Base-by-base conservation (phyloP, 441 rosid species). In the Corymbia calophylla region DNA sequence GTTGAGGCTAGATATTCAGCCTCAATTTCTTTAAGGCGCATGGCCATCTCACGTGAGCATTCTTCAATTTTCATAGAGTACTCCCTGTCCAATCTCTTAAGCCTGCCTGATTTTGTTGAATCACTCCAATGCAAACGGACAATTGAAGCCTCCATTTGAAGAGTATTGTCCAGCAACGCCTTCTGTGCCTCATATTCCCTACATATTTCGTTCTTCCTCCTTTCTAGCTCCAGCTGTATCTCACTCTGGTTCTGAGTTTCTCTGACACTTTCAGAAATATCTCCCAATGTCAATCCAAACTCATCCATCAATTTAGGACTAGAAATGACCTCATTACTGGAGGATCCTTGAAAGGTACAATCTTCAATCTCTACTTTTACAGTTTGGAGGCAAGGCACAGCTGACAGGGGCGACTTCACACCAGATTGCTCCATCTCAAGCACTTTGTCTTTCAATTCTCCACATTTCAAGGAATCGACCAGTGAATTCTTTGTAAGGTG, bases 211-310 rank as follows among this genome's bases (percentile, higher is more conserved):
- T 90, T 91, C 90, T 87, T 93, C 89, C 93, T 93, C 90, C 89
- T 89, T 90, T 91, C 91, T 53, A 95, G 94, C 91, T 89, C 94
- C 88, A 82, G 90, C 47, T 39, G 88, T 82, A 89, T 92, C 94
- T 89, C 93, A 93, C 93, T 94, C 53, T 92, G 89, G 81, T 90
- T 95, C 91, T 94, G 88, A 88, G 97, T 94, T 88, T 90, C 92
- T 82, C 90, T 92, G 68, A 92, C 92, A 90, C 97, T 93, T 92
- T 90, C 93, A 53, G 91, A 90, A 60, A 94, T 84, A 93, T 95
- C 96, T 91, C 89, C 91, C 89, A 90, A 91, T 58, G 92, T 95
- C 90, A 93, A 89, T 58, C 88, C 60, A 54, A 68, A 88, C 58
- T 88, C 91, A 77, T 70, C 86, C 48, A 88, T 64, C 89, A 91